phyloP scores from a whole-genome alignment of 495 filamentous ascomycete species.

The Penicillium argentinense region DNA sequence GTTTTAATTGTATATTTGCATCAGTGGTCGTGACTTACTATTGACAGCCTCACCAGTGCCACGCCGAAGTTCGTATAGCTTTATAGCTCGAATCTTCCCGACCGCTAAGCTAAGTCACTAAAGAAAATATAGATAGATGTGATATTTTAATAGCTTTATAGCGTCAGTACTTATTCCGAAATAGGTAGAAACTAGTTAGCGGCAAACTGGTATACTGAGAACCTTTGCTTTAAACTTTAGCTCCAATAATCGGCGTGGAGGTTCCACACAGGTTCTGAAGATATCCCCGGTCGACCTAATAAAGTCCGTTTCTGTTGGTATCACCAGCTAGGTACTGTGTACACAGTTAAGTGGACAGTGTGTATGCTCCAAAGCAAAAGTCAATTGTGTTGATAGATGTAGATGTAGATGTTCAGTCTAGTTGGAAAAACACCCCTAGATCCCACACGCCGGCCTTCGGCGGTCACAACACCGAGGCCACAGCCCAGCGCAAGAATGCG shows the following conservation, averaged over 20 bases:
- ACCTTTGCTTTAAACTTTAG: conserved; percentile 4
- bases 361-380: too few relatives aligned
- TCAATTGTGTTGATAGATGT: too few relatives aligned
- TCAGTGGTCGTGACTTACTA: not conserved
- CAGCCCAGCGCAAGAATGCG: too few relatives aligned
- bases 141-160: conserved; percentile 8
- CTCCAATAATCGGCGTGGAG: conserved; percentile 4
- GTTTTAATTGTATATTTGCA: not conserved
- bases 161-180: conserved; percentile 5
- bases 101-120: conserved; percentile 4
- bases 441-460: too few relatives aligned
- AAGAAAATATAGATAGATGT: conserved; percentile 13
- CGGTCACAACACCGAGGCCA: too few relatives aligned
- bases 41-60: conserved; percentile 5
- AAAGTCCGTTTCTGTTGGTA: too few relatives aligned
- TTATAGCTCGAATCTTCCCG: conserved; percentile 6
- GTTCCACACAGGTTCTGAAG: conserved; percentile 2
- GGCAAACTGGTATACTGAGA: conserved; percentile 12
- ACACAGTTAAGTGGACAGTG: too few relatives aligned
- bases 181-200: conserved; percentile 4
- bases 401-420: too few relatives aligned
- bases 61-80: conserved; percentile 2
- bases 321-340: too few relatives aligned
- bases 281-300: conserved; percentile 16
- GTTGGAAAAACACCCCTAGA: too few relatives aligned